These are phyloP conservation scores for Suillus hirtellus DNA, from an alignment of 768 basidiomycete species.

Conservation along the genomic window DNA sequence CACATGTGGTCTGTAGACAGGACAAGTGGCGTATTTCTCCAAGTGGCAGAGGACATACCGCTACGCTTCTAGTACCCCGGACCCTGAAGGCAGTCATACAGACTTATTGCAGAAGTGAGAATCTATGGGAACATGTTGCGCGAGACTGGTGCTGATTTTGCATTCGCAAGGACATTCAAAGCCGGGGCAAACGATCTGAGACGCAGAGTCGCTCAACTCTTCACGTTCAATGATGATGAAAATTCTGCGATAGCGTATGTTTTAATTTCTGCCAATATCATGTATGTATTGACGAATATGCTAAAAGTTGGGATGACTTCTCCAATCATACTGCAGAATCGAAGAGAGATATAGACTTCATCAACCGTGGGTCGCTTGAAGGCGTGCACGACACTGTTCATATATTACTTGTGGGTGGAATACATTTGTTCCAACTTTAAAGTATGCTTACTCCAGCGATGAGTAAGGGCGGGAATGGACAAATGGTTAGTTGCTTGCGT, in stretches of 20 bases:
- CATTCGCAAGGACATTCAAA: constrained; percentile 19
- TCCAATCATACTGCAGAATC: constrained; percentile 28
- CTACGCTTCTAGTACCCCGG: constrained; percentile 17
- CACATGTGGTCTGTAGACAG: constrained; percentile 9
- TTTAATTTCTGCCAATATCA: background rate
- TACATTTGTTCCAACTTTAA: no score
- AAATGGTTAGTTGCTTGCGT: constrained; percentile 23
- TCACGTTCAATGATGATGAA: constrained; percentile 20
- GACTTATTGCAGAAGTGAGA: constrained; percentile 19
- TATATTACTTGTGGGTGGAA: constrained; percentile 18
- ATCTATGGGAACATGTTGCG: background rate
- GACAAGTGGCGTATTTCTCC: constrained; percentile 19
- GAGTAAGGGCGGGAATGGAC: constrained; percentile 26
- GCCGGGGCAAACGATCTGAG: constrained; percentile 15
- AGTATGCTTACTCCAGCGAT: background rate
- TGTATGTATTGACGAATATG: constrained; percentile 2
- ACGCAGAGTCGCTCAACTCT: constrained; percentile 21
- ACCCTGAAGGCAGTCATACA: constrained; percentile 16
- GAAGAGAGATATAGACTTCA: constrained; percentile 14
- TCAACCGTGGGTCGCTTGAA: constrained; percentile 23
- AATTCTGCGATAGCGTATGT: constrained; percentile 17
- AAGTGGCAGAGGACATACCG: constrained; percentile 24
- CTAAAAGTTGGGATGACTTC: constrained; percentile 29
- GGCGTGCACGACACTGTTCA: constrained; percentile 24
- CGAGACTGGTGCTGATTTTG: background rate